Percentiles rank a stretch among this genome's conserved stretches.
Evolutionary conservation across 75 land plant species (phyloP).

Genomic region (Cupressus sempervirens): DNA sequence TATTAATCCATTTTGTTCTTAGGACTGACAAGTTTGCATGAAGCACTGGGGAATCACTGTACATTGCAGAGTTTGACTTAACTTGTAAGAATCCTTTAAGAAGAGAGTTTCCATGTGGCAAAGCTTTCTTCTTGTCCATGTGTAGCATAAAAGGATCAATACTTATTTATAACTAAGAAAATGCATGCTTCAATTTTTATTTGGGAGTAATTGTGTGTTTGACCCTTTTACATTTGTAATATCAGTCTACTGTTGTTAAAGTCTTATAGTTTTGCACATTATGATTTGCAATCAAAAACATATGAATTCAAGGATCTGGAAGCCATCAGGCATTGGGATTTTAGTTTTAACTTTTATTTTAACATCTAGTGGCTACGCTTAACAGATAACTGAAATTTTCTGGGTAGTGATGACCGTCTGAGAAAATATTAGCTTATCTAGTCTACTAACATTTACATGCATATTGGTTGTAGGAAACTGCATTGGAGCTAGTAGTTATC

Average conservation of each 20-base stretch:
- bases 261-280: background rate
- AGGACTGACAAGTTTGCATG: background rate
- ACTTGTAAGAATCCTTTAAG: background rate
- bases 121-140: background rate
- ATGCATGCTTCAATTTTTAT: background rate
- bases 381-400: background rate
- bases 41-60: background rate
- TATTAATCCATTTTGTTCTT: background rate
- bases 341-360: background rate
- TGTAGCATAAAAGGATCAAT: background rate
- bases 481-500: slow-evolving; percentile 76
- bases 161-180: background rate
- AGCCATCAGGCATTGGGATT: background rate
- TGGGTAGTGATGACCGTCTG: background rate
- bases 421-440: background rate
- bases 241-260: background rate
- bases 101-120: background rate
- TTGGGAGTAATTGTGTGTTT: background rate
- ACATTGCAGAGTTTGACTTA: background rate
- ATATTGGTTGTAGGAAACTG: slow-evolving; percentile 65
- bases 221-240: background rate
- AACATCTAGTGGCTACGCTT: background rate
- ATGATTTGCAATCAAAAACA: background rate
- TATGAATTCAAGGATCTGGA: background rate
- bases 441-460: background rate